Evolutionary conservation across 1,284 basidiomycete species (phyloP).

Genomic region (Phlebopus sp.): DNA sequence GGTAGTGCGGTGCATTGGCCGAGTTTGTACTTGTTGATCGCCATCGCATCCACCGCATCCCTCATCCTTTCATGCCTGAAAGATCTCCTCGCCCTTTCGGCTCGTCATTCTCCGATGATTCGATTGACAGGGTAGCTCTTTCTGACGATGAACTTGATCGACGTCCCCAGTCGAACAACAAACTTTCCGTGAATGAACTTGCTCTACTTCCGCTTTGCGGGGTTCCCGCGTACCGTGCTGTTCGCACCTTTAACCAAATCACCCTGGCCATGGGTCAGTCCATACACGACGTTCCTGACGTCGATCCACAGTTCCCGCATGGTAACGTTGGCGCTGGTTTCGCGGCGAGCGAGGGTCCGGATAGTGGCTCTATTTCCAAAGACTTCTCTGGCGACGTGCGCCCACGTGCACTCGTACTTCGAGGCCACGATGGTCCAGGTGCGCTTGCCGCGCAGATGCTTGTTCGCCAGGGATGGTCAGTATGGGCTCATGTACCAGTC

Average conservation of each 20-base stretch:
- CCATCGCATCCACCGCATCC: constrained; percentile 69
- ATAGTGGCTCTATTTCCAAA: constrained; percentile 6
- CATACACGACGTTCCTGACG: constrained; percentile 24
- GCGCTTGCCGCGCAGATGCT: constrained; percentile 78
- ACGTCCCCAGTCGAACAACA: constrained; percentile 10
- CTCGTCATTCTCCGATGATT: constrained; percentile 5
- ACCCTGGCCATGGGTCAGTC: constrained; percentile 28
- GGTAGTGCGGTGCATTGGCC: constrained; percentile 74
- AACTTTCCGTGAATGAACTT: constrained; percentile 69
- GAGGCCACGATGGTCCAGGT: constrained; percentile 75
- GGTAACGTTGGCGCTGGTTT: constrained; percentile 27
- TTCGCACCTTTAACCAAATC: constrained; percentile 53
- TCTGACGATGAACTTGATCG: constrained; percentile 10
- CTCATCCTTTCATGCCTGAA: constrained; percentile 45
- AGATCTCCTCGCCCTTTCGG: constrained; percentile 16
- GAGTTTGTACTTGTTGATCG: constrained; percentile 83
- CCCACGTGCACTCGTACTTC: constrained; percentile 61
- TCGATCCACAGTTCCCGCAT: constrained; percentile 25
- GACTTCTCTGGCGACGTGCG: constrained; percentile 18
- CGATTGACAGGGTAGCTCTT: constrained; percentile 1
- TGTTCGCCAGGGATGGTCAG: constrained; percentile 56
- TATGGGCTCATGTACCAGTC: constrained; percentile 65
- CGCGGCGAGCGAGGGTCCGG: constrained; percentile 23
- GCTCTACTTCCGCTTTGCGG: constrained; percentile 76
- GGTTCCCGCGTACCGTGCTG: constrained; percentile 73